Conservation (phyloP, 257 asterid species). For the Nicotiana sylvestris region DNA sequence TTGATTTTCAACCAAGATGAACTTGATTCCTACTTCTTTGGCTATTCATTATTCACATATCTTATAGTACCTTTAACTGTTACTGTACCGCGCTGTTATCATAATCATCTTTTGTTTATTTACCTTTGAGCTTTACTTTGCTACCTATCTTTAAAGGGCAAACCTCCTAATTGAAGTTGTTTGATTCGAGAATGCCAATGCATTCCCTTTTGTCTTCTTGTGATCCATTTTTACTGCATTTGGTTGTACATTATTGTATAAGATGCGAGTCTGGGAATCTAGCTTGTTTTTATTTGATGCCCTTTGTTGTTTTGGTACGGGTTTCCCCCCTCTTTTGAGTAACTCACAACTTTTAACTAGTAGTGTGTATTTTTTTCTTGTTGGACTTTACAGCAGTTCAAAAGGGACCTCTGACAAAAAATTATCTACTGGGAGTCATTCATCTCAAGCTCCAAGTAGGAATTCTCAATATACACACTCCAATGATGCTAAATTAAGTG, state of each 20-base stretch:
- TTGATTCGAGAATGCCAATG: neutral
- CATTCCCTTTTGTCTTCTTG: neutral
- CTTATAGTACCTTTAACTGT: neutral
- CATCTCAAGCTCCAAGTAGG: conserved; percentile 40
- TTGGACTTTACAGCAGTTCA: conserved; percentile 34
- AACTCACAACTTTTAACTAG: neutral
- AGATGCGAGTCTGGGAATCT: neutral
- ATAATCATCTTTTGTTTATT: neutral
- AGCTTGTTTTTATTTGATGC: neutral
- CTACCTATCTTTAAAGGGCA: neutral
- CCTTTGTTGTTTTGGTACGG: neutral
- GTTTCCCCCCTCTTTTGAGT: neutral
- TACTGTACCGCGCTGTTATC: neutral
- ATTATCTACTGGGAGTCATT: conserved; percentile 37
- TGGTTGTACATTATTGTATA: neutral
- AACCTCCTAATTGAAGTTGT: neutral
- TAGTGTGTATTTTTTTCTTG: neutral
- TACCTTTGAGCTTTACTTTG: neutral
- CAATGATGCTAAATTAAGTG: conserved; percentile 43
- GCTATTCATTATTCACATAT: neutral
- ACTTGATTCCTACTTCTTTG: neutral
- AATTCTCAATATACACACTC: conserved; percentile 43
- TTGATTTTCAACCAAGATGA: neutral
- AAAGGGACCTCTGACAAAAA: conserved; percentile 45
- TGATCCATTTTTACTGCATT: neutral